Conservation (phyloP, 805 yeast genomes). For the Candida ascalaphidarum region DNA sequence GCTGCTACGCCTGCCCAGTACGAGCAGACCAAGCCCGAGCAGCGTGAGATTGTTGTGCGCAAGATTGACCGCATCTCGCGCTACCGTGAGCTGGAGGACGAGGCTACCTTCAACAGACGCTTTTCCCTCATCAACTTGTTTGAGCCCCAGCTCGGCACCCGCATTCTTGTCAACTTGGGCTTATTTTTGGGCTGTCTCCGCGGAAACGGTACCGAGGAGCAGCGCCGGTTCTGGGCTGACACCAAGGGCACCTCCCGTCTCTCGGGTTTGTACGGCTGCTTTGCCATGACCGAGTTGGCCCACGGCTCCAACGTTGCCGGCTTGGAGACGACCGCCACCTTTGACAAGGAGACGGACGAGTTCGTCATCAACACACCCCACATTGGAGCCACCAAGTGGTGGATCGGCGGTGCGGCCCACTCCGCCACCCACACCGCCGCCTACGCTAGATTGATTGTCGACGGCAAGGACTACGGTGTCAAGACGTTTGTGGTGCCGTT, state of each 20-base stretch:
- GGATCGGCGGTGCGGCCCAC: constrained; percentile 98
- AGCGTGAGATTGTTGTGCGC: constrained; percentile 50
- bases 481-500: constrained; percentile 88
- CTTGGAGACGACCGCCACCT: constrained; percentile 86
- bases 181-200: constrained; percentile 72
- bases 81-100: constrained; percentile 45
- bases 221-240: constrained; percentile 74
- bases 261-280: constrained; percentile 54
- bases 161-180: constrained; percentile 85
- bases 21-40: constrained; percentile 46
- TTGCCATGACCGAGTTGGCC: constrained; percentile 59
- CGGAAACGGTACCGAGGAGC: constrained; percentile 84
- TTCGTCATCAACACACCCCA: constrained; percentile 82
- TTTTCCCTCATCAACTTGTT: constrained; percentile 50
- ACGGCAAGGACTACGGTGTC: constrained; percentile 85
- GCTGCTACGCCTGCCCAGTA: constrained; percentile 46
- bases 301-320: constrained; percentile 83
- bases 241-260: constrained; percentile 54
- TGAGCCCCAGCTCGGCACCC: constrained; percentile 76
- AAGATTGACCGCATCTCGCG: constrained; percentile 55
- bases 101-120: constrained; percentile 47
- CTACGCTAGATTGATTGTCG: constrained; percentile 75
- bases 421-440: constrained; percentile 83
- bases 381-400: constrained; percentile 92
- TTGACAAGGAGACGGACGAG: constrained; percentile 53